Evolutionary conservation across 495 filamentous ascomycete species (phyloP).

Genomic region (Hypomontagnella monticulosa): DNA sequence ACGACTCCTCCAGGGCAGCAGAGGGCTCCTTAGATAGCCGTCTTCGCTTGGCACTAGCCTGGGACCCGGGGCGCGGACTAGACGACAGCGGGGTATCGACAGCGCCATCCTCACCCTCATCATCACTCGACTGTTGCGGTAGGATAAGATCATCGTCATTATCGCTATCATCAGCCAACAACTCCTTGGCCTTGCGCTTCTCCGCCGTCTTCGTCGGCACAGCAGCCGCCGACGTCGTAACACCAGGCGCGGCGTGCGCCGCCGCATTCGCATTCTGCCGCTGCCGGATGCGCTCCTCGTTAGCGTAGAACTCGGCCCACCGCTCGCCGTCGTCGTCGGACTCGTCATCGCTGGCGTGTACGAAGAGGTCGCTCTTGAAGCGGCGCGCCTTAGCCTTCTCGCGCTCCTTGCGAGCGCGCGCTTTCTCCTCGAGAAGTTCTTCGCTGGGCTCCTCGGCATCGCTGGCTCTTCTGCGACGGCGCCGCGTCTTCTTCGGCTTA

Average conservation of each 20-base stretch:
- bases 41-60: slow-evolving; percentile 38
- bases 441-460: slow-evolving; percentile 60
- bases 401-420: slow-evolving; percentile 62
- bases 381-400: slow-evolving; percentile 72
- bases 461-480: slow-evolving; percentile 52
- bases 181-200: slow-evolving; percentile 38
- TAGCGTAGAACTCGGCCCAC: slow-evolving; percentile 73
- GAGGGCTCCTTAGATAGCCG: slow-evolving; percentile 37
- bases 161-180: slow-evolving; percentile 39
- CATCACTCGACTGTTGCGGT: slow-evolving; percentile 31
- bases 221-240: slow-evolving; percentile 19
- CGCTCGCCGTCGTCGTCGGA: slow-evolving; percentile 72
- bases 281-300: slow-evolving; percentile 57
- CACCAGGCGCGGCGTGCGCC: slow-evolving; percentile 32
- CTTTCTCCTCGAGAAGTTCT: slow-evolving; percentile 55
- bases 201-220: slow-evolving; percentile 17
- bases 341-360: slow-evolving; percentile 83
- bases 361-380: slow-evolving; percentile 85
- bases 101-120: slow-evolving; percentile 40
- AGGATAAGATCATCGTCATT: slow-evolving; percentile 46
- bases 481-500: slow-evolving; percentile 57
- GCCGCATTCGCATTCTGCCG: slow-evolving; percentile 46
- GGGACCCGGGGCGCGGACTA: slow-evolving; percentile 30
- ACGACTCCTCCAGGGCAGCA: neutral
- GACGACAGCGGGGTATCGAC: slow-evolving; percentile 47